Evolutionary conservation across 2,329 filamentous ascomycete species (phyloP).

Genomic region (Cytospora schulzeri): DNA sequence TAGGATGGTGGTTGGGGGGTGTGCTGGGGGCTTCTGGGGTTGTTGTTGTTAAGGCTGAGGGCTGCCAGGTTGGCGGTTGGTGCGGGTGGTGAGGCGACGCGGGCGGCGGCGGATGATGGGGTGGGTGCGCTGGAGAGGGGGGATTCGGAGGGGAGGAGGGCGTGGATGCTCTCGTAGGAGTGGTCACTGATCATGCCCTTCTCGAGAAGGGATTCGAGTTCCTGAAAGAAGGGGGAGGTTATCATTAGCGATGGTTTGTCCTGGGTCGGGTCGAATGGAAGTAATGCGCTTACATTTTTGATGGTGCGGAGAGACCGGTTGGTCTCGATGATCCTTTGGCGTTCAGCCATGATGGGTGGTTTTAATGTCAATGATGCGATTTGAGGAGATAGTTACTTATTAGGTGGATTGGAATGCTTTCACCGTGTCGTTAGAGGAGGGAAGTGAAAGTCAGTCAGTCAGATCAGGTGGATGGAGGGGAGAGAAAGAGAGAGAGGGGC

Average conservation of each 20-base stretch:
- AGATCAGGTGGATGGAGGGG: background rate
- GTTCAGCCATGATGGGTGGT: slow-evolving; percentile 41
- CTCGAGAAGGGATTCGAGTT: slow-evolving; percentile 88
- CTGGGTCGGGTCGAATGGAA: slow-evolving; percentile 1
- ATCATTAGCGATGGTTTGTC: slow-evolving; percentile 27
- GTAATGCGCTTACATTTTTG: slow-evolving; percentile 65
- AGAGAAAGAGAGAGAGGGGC: background rate
- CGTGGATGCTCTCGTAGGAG: slow-evolving; percentile 74
- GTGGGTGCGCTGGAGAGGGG: slow-evolving; percentile 55
- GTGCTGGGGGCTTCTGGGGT: slow-evolving; percentile 34
- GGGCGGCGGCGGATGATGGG: slow-evolving; percentile 39
- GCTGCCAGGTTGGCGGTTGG: slow-evolving; percentile 46
- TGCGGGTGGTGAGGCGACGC: slow-evolving; percentile 32
- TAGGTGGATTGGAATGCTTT: background rate
- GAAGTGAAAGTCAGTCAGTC: background rate
- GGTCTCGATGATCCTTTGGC: slow-evolving; percentile 65
- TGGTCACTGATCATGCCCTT: slow-evolving; percentile 75
- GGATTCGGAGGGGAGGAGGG: slow-evolving; percentile 73
- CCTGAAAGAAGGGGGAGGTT: slow-evolving; percentile 53
- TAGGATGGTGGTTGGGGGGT: slow-evolving; percentile 53
- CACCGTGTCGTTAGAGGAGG: background rate
- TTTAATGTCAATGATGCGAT: background rate
- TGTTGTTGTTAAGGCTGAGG: slow-evolving; percentile 39
- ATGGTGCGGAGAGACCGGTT: slow-evolving; percentile 87
- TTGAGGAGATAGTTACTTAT: background rate